Percentiles rank a stretch among this genome's conserved stretches.
Conservation (phyloP, 805 yeast genomes). For the Monosporozyma aquatica region DNA sequence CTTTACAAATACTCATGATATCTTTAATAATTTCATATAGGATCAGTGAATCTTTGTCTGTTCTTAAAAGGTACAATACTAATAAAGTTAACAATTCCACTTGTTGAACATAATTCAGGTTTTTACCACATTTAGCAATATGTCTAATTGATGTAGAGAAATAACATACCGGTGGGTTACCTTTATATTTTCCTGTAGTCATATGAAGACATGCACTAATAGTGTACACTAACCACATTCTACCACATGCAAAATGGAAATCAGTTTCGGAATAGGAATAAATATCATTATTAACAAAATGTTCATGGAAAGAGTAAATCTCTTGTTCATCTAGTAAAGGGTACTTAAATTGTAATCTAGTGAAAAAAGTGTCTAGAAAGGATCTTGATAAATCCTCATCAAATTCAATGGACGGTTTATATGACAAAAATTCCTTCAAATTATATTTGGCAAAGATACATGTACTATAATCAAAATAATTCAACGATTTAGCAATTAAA, state of each 20-base stretch:
- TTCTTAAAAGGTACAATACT: conserved; percentile 47
- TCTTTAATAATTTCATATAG: conserved; percentile 46
- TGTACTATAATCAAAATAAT: conserved; percentile 33
- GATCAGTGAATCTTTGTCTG: conserved; percentile 50
- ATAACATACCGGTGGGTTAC: conserved; percentile 46
- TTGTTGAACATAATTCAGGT: conserved; percentile 36
- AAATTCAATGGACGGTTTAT: conserved; percentile 45
- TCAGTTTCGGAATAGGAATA: conserved; percentile 29
- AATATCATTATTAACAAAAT: conserved; percentile 36
- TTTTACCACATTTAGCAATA: conserved; percentile 37
- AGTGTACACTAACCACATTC: conserved; percentile 48
- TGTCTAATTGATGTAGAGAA: conserved; percentile 54
- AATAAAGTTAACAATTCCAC: conserved; percentile 45
- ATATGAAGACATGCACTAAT: conserved; percentile 44
- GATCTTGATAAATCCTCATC: conserved; percentile 43
- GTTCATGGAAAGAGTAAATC: conserved; percentile 41
- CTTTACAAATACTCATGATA: conserved; percentile 38
- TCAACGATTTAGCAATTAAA: conserved; percentile 22
- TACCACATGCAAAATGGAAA: conserved; percentile 45
- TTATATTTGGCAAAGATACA: conserved; percentile 41
- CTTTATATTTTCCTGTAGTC: conserved; percentile 48
- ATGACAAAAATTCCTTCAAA: conserved; percentile 36
- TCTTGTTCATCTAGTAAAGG: conserved; percentile 48
- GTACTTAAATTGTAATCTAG: conserved; percentile 47
- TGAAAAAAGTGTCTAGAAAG: conserved; percentile 46